phyloP scores from a whole-genome alignment of 305 asterid species.

The Fraxinus latifolia region DNA sequence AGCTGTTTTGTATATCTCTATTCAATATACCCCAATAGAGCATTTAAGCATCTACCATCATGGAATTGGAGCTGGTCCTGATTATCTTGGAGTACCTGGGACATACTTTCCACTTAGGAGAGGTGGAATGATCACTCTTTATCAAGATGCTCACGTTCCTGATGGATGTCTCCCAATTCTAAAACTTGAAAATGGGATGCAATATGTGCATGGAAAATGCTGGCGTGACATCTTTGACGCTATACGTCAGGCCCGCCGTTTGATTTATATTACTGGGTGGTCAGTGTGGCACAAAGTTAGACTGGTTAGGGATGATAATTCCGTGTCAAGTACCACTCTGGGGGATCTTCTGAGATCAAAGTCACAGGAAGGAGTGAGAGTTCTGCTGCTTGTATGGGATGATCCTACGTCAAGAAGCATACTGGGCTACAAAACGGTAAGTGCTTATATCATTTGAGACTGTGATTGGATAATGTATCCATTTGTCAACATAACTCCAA shows the following conservation, averaged over 20 bases:
- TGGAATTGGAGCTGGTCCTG: conserved; percentile 93
- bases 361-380: conserved; percentile 99
- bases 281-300: conserved; percentile 96
- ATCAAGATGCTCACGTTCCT: conserved; percentile 98
- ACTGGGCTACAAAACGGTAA: conserved; percentile 85
- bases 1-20: conserved; percentile 71
- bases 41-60: conserved; percentile 61
- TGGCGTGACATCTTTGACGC: conserved; percentile 90
- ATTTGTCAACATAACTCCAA: neutral
- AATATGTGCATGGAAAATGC: conserved; percentile 80
- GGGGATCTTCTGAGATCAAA: conserved; percentile 88
- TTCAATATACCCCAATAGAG: conserved; percentile 73
- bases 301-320: conserved; percentile 73
- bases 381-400: conserved; percentile 91
- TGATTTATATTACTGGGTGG: conserved; percentile 96
- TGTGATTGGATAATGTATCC: conserved; percentile 14
- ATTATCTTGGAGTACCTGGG: conserved; percentile 73
- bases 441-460: conserved; percentile 27
- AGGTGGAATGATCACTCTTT: conserved; percentile 83
- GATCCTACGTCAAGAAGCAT: conserved; percentile 95
- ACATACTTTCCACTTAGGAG: conserved; percentile 92
- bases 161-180: conserved; percentile 73
- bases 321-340: conserved; percentile 51
- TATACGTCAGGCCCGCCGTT: conserved; percentile 70
- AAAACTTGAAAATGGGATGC: conserved; percentile 69